Evolutionary conservation across 768 basidiomycete genomes (phyloP), one percentile per base, ranked within the genome.

Genomic region (Tephrocybe sp.): DNA sequence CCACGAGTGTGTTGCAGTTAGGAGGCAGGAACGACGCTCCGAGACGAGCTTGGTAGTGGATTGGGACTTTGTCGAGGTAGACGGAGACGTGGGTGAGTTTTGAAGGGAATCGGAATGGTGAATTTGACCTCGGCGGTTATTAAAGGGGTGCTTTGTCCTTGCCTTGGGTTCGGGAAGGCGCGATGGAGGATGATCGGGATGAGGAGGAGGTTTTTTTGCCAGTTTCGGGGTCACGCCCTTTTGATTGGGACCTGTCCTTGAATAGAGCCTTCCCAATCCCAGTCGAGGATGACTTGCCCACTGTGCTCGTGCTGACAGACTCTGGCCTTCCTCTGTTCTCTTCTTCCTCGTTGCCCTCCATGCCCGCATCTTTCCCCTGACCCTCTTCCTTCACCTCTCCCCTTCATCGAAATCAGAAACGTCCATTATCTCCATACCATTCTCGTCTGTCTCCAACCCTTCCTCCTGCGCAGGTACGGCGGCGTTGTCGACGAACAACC

Each of bases 371-470:
- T 12, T 30, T 30, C 32, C 9, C 32, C 13, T 34, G 27, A 26
- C 15, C 27, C 47, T 24, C 47, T 34, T 13, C 28, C 34, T 50
- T 50, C 1, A 26, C 41, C 4, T 37, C 38, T 16, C 18, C 41
- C 2, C 24, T 9, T 38, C 35, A 9, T 45, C 38, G 21, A 65
- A 78, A 38, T 80, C 82, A 49, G 87, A 86, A 26, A 92, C 67
- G 40, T 86, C 79, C 89, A 92, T 92, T 3, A 92, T 77, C 65
- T 92, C 91, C 72, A 84, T 79, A 16, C 80, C 83, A 58, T 79
- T 72, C 56, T 79, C 79, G 44, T 84, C 84, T 22, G 68, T 64
- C 56, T 66, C 61, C 31, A 65, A n/a, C n/a, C n/a, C n/a, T n/a
- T n/a, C 63, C 7, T 55, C 56, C 18, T 53, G 58, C 16, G 31